phyloP scores from a whole-genome alignment of 192 early-diverging fungal species.

The Chytriomyces confervae region DNA sequence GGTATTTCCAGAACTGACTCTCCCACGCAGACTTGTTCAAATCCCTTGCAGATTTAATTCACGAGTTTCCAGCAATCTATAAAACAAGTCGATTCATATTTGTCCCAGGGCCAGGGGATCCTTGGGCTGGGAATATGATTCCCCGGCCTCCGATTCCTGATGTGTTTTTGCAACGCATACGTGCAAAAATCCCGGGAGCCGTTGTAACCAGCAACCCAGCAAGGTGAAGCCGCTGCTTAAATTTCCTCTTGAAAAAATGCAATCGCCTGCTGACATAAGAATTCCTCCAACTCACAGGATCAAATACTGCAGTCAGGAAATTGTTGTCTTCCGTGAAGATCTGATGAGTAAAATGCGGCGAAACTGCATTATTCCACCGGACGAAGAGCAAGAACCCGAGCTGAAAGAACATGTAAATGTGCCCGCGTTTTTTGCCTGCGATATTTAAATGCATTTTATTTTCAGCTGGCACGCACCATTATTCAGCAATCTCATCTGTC shows the following conservation, averaged over 20 bases:
- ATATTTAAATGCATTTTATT: constrained; percentile 16
- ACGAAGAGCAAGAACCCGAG: constrained; percentile 39
- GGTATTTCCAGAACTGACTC: background rate
- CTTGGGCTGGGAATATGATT: constrained; percentile 72
- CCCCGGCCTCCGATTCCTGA: constrained; percentile 79
- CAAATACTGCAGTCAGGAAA: constrained; percentile 89
- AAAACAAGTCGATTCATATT: constrained; percentile 79
- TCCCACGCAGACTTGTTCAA: constrained; percentile 47
- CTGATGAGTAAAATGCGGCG: constrained; percentile 75
- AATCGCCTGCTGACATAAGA: background rate
- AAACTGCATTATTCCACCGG: constrained; percentile 73
- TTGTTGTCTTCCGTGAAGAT: constrained; percentile 89
- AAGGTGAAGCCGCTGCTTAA: constrained; percentile 46
- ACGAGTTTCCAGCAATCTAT: constrained; percentile 67
- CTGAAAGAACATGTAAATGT: constrained; percentile 38
- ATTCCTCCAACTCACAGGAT: constrained; percentile 57
- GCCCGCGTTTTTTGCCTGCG: background rate
- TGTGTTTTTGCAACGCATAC: constrained; percentile 68
- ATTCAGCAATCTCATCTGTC: constrained; percentile 85
- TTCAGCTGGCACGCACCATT: constrained; percentile 78
- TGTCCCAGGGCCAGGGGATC: constrained; percentile 88
- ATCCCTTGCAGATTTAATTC: constrained; percentile 68
- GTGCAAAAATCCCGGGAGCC: constrained; percentile 61
- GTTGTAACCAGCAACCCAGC: constrained; percentile 86
- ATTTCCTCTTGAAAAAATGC: background rate